phyloP scores from a whole-genome alignment of 495 filamentous ascomycete genomes.

The Penicillium diatomitis region DNA sequence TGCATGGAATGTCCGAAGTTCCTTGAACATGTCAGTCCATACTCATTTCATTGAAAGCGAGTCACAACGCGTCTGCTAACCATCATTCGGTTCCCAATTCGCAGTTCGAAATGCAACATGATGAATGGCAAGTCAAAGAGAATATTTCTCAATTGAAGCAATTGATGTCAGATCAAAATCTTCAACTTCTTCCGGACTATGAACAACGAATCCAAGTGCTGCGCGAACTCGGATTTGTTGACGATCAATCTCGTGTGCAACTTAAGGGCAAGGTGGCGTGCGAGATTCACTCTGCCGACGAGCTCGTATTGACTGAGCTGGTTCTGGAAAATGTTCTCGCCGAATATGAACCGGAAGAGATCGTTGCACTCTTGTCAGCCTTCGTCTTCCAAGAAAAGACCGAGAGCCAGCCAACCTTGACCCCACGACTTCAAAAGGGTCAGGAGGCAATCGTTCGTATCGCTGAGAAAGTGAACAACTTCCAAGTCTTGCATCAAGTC shows the following conservation, averaged over 20 bases:
- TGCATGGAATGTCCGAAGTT: constrained; percentile 66
- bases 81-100: background rate
- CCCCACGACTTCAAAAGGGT: constrained; percentile 71
- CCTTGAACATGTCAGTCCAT: constrained; percentile 65
- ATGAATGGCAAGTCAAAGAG: constrained; percentile 89
- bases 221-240: constrained; percentile 83
- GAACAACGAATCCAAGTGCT: constrained; percentile 89
- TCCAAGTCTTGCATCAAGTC: constrained; percentile 82
- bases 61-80: background rate
- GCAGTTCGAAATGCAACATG: constrained; percentile 86
- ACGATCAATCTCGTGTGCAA: constrained; percentile 72
- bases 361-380: constrained; percentile 83
- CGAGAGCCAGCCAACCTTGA: constrained; percentile 72
- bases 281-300: constrained; percentile 95
- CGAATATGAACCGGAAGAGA: constrained; percentile 92
- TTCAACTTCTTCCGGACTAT: constrained; percentile 95
- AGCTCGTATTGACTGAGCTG: constrained; percentile 93
- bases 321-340: constrained; percentile 94
- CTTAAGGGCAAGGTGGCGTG: constrained; percentile 98
- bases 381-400: constrained; percentile 99
- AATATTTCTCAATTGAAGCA: constrained; percentile 78
- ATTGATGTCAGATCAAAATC: constrained; percentile 89
- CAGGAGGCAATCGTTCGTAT: constrained; percentile 79
- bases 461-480: constrained; percentile 79
- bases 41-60: no score